phyloP scores from a whole-genome alignment of 495 filamentous ascomycete species.

The Cercophora scortea region DNA sequence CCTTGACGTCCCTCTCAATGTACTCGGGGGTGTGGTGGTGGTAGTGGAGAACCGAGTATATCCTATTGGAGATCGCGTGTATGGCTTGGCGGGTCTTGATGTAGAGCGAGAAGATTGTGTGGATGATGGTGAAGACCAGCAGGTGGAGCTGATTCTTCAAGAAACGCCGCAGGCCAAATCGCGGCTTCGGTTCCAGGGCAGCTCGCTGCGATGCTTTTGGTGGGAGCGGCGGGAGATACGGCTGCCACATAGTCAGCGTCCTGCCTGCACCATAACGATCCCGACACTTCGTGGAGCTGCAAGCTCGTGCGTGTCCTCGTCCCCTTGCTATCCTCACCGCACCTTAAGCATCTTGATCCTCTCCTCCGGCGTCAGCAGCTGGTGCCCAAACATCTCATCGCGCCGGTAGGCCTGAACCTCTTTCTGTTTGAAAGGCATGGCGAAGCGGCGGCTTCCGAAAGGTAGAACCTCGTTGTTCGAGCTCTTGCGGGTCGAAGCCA shows the following conservation, averaged over 20 bases:
- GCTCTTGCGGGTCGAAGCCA: too few species aligned
- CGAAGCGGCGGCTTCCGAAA: too few species aligned
- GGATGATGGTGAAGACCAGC: conserved; percentile 63
- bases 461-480: too few species aligned
- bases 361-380: conserved; percentile 53
- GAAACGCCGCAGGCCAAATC: conserved; percentile 57
- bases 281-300: neutral
- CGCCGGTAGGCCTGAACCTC: conserved; percentile 55
- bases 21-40: conserved; percentile 91
- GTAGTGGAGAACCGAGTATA: conserved; percentile 76
- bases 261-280: too few species aligned
- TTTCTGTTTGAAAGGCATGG: conserved; percentile 45
- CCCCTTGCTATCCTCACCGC: neutral
- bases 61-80: conserved; percentile 63
- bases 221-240: conserved; percentile 59
- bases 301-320: neutral
- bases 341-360: conserved; percentile 61
- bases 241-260: conserved; percentile 31
- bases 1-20: conserved; percentile 79
- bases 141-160: conserved; percentile 58
- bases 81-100: conserved; percentile 72
- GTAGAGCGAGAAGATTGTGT: conserved; percentile 78
- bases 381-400: conserved; percentile 52
- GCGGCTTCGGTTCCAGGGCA: conserved; percentile 18
- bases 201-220: conserved; percentile 20